Evolutionary conservation across 306 rosid species (phyloP).

Genomic region (Acacia acuminata): DNA sequence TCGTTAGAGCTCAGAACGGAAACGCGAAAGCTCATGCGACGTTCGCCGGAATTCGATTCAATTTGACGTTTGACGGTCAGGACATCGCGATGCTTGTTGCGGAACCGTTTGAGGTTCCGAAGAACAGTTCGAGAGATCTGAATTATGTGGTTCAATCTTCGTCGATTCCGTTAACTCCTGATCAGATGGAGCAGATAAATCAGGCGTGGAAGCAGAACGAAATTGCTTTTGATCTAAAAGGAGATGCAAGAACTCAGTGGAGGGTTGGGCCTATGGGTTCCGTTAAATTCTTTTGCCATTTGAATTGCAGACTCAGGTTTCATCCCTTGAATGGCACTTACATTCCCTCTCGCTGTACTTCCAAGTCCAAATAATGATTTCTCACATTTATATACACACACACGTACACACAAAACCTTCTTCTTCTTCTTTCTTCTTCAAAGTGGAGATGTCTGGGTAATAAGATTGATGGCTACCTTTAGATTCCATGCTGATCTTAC

Average conservation of each 20-base stretch:
- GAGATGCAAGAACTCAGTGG: slow-evolving; percentile 65
- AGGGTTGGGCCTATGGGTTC: slow-evolving; percentile 65
- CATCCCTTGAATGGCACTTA: slow-evolving; percentile 61
- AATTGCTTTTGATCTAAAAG: slow-evolving; percentile 59
- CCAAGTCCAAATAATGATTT: slow-evolving; percentile 62
- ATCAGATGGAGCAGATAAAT: slow-evolving; percentile 52
- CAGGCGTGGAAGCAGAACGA: slow-evolving; percentile 46
- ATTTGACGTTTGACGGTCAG: slow-evolving; percentile 50
- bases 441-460: slow-evolving; percentile 18
- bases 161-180: slow-evolving; percentile 54
- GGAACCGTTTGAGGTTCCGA: slow-evolving; percentile 52
- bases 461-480: slow-evolving; percentile 5
- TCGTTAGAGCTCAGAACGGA: slow-evolving; percentile 66
- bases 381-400: neutral
- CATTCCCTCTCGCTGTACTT: slow-evolving; percentile 51
- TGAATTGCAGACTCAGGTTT: slow-evolving; percentile 65
- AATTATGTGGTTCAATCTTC: slow-evolving; percentile 52
- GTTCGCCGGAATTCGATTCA: slow-evolving; percentile 55
- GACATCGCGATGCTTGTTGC: slow-evolving; percentile 60
- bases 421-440: neutral
- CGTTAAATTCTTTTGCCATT: slow-evolving; percentile 48
- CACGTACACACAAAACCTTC: neutral
- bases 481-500: slow-evolving; percentile 5
- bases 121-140: slow-evolving; percentile 47
- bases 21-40: slow-evolving; percentile 74